Conservation (phyloP, 305 asterid genomes). For the Fraxinus ornus region DNA sequence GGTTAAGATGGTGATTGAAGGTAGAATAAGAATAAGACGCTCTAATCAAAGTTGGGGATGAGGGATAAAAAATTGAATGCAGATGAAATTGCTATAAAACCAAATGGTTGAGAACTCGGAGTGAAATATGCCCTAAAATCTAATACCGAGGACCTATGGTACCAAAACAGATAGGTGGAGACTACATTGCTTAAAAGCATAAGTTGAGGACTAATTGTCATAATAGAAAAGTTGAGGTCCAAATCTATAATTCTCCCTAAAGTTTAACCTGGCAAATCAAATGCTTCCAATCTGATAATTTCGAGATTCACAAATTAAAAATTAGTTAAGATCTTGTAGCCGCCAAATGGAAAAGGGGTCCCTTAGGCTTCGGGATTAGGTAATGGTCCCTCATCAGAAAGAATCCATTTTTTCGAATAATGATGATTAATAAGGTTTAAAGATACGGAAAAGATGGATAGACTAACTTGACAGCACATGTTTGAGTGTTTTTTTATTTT, state of each 20-base stretch:
- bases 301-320: not conserved
- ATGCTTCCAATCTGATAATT: not conserved
- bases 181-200: not conserved
- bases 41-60: not conserved
- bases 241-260: not conserved
- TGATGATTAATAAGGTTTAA: no score
- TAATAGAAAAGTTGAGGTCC: not conserved
- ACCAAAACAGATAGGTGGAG: not conserved
- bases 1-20: no score
- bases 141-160: not conserved
- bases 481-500: no score
- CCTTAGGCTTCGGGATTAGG: not conserved
- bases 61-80: not conserved
- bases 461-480: not conserved
- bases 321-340: not conserved
- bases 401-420: not conserved
- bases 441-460: not conserved
- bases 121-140: not conserved
- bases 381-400: not conserved
- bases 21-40: no score
- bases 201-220: not conserved
- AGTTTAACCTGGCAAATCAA: not conserved
- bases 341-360: not conserved
- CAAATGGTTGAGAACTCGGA: not conserved
- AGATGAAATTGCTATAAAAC: not conserved